Base-by-base conservation (phyloP, 495 filamentous ascomycete genomes). In the Daldinia grandis region DNA sequence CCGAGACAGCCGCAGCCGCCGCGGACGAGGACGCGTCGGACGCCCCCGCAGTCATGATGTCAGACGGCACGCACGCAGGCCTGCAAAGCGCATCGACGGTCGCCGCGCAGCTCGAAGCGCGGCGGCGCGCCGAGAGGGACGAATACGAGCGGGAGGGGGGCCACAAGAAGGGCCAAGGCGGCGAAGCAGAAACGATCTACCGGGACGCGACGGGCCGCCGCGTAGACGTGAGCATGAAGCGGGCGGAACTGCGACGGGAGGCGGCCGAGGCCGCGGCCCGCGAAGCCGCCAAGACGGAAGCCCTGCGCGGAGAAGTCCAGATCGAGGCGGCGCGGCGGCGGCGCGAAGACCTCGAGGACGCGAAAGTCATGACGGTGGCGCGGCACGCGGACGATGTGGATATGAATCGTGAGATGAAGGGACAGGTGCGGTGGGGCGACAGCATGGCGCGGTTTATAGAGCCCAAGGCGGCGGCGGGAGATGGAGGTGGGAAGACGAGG, bases 131-230 rank as follows among this genome's bases (percentile, higher is more conserved):
- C 28, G 80, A 85, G 58, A 74, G 78, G 5, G 86, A 86, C 54
- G 81, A 81, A 14, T 86, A 77, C 38, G 76, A 81, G 44, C 71
- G 73, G 15, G 70, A 69, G 62, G 68, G 67, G 56, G 58, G 62
- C 24, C 17, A 42, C 27, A 5, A 58, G 59, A 33, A 50, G 5
- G 58, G 50, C 50, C 12, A 15, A 24, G 28, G 27, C 27, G 17
- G 61, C 80, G 82, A 84, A 7, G 86, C 87, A 66, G 93, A 98
- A 79, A 94, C 95, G 0, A 92, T 98, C 47, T 95, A 98, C 75
- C 90, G 95, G 55, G 95, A 99, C 82, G 95, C 95, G 10, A 93
- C 90, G 3, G 95, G 95, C 3, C 87, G 94, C 19, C 90, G 97
- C 12, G 92, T 98, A 66, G 96, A 98, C 74, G 89, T 97, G 7